Percentiles rank a stretch among this genome's conserved stretches.
Conservation (phyloP, 768 basidiomycete species). For the Pleurotus tuoliensis region DNA sequence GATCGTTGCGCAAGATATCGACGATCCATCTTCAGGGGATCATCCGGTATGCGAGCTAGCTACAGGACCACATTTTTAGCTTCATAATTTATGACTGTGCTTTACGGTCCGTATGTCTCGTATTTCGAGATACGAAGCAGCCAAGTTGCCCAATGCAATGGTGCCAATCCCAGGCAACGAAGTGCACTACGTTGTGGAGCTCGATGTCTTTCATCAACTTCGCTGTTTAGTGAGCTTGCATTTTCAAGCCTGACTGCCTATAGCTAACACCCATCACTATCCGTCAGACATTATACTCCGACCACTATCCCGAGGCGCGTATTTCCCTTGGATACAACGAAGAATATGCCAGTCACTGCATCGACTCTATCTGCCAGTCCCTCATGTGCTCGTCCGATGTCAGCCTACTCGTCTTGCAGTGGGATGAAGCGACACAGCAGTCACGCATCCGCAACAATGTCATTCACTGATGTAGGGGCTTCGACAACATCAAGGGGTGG, state of each 20-base stretch:
- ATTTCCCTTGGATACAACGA: conserved; percentile 8
- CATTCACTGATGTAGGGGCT: neutral
- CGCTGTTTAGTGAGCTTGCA: conserved; percentile 16
- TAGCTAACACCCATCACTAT: neutral
- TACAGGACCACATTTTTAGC: neutral
- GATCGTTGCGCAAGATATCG: no score
- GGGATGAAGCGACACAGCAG: conserved; percentile 3
- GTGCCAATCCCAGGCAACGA: conserved; percentile 16
- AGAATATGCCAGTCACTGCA: conserved; percentile 16
- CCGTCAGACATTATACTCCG: conserved; percentile 13
- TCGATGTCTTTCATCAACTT: conserved; percentile 24
- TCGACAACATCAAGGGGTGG: neutral
- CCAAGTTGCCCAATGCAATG: conserved; percentile 19
- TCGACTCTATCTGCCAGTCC: conserved; percentile 16
- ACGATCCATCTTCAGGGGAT: no score
- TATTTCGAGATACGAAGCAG: conserved; percentile 18
- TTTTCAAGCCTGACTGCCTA: neutral
- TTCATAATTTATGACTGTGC: neutral
- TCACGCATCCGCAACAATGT: neutral
- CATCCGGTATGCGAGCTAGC: no score
- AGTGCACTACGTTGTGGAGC: conserved; percentile 17
- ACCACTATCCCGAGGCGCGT: conserved; percentile 15
- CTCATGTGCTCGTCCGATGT: conserved; percentile 15
- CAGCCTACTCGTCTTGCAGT: conserved; percentile 18
- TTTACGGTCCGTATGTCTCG: neutral